phyloP scores from a whole-genome alignment of 192 early-diverging fungal genomes.

The Linnemannia hyalina region DNA sequence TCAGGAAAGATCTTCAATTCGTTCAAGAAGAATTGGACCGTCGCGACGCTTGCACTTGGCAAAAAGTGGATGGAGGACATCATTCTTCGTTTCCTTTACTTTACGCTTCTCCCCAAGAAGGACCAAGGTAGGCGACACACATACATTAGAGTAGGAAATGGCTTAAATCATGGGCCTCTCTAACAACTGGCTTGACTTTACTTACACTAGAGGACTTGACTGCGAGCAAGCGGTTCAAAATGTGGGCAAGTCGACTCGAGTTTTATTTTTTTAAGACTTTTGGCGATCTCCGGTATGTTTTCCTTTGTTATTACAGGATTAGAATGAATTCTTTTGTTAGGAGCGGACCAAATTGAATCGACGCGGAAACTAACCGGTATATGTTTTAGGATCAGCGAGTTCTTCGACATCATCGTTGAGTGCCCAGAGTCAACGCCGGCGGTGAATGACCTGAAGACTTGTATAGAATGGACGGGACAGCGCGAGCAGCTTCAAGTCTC shows the following conservation, averaged over 20 bases:
- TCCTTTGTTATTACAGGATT: background rate
- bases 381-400: slow-evolving; percentile 62
- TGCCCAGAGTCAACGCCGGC: slow-evolving; percentile 74
- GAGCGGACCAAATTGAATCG: too few species aligned
- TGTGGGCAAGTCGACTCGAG: slow-evolving; percentile 48
- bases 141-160: background rate
- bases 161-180: background rate
- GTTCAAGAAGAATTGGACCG: slow-evolving; percentile 25
- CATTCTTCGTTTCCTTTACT: slow-evolving; percentile 29
- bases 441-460: slow-evolving; percentile 71
- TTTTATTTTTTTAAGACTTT: slow-evolving; percentile 55
- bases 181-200: too few species aligned
- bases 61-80: slow-evolving; percentile 46
- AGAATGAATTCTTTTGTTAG: background rate
- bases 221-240: slow-evolving; percentile 28
- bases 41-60: slow-evolving; percentile 28
- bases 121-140: slow-evolving; percentile 12
- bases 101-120: slow-evolving; percentile 27
- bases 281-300: slow-evolving; percentile 41
- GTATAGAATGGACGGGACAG: slow-evolving; percentile 54
- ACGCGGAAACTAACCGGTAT: background rate
- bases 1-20: slow-evolving; percentile 28
- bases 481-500: slow-evolving; percentile 43
- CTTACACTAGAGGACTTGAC: slow-evolving; percentile 18
- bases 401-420: slow-evolving; percentile 82